Conservation (phyloP, 2,329 filamentous ascomycete species). For the Sporothrix curviconia region DNA sequence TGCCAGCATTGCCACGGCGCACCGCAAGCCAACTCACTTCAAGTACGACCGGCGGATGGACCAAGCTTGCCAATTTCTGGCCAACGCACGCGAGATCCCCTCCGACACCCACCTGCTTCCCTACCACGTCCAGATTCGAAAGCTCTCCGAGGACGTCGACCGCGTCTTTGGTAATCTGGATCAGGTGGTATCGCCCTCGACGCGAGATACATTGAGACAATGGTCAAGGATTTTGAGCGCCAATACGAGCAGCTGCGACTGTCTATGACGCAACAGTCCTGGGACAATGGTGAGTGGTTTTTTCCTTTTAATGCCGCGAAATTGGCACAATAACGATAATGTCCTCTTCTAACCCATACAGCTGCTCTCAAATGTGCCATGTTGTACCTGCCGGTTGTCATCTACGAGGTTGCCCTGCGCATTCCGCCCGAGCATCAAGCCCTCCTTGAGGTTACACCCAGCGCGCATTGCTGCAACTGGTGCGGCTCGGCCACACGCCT, state of each 20-base stretch:
- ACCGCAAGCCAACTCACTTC: conserved; percentile 20
- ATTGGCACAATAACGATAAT: not conserved
- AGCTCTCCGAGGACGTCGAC: conserved; percentile 20
- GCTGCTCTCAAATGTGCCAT: conserved; percentile 15
- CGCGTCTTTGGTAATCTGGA: conserved; percentile 15
- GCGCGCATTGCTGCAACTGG: conserved; percentile 20
- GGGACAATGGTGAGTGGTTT: conserved; percentile 18
- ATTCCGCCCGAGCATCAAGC: conserved; percentile 13
- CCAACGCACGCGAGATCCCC: conserved; percentile 2
- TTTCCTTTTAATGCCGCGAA: not conserved
- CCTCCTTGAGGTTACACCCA: not conserved
- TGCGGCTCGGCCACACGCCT: conserved; percentile 18
- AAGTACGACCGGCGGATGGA: conserved; percentile 18
- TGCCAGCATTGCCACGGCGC: conserved; percentile 17
- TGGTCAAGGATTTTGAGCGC: conserved; percentile 20
- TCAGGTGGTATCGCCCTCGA: conserved; percentile 14
- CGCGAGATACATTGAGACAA: conserved; percentile 17
- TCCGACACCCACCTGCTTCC: conserved; percentile 17
- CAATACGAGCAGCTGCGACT: conserved; percentile 17
- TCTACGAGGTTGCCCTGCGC: conserved; percentile 20
- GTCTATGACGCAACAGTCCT: conserved; percentile 13
- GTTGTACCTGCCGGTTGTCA: conserved; percentile 18
- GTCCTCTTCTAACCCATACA: not conserved
- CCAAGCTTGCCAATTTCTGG: conserved; percentile 16
- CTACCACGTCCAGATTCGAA: conserved; percentile 17